These are phyloP conservation scores for Imleria badia DNA, from an alignment of 768 basidiomycete species.

Conservation along the genomic window DNA sequence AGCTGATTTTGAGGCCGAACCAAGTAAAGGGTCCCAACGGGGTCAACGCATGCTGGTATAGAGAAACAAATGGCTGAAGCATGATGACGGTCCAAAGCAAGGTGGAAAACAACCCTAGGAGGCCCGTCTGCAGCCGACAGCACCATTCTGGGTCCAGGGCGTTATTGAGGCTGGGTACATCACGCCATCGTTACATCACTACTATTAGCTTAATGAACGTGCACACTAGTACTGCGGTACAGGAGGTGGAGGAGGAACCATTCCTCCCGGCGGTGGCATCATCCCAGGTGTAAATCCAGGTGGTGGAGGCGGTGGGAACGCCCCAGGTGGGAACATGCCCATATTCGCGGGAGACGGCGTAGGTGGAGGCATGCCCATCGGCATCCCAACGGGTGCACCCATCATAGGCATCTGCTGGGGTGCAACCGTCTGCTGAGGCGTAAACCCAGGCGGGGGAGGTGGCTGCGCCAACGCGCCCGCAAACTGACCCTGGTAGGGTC, in stretches of 20 bases:
- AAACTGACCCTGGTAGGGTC: conserved; percentile 89
- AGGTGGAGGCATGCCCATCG: conserved; percentile 37
- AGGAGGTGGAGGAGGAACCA: conserved; percentile 47
- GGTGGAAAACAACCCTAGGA: not conserved
- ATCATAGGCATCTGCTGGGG: conserved; percentile 41
- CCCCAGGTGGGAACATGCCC: conserved; percentile 45
- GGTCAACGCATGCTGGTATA: conserved; percentile 52
- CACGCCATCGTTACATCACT: not conserved
- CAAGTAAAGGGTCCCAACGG: conserved; percentile 68
- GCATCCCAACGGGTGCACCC: conserved; percentile 31
- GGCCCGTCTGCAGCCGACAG: not conserved
- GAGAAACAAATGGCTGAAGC: conserved; percentile 44
- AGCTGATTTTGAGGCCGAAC: conserved; percentile 58
- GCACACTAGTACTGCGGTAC: conserved; percentile 31
- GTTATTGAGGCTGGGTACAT: too few relatives aligned
- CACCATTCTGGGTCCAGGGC: conserved; percentile 2
- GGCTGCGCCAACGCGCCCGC: conserved; percentile 84
- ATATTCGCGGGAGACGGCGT: conserved; percentile 37
- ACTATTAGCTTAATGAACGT: conserved; percentile 8
- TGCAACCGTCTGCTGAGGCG: conserved; percentile 67
- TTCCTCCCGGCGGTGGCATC: conserved; percentile 34
- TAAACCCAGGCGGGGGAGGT: conserved; percentile 78
- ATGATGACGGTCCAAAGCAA: too few relatives aligned
- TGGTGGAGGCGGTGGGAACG: conserved; percentile 63
- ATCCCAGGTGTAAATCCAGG: conserved; percentile 61